Conservation (phyloP, 441 rosid genomes). For the Flueggea neowawraea region DNA sequence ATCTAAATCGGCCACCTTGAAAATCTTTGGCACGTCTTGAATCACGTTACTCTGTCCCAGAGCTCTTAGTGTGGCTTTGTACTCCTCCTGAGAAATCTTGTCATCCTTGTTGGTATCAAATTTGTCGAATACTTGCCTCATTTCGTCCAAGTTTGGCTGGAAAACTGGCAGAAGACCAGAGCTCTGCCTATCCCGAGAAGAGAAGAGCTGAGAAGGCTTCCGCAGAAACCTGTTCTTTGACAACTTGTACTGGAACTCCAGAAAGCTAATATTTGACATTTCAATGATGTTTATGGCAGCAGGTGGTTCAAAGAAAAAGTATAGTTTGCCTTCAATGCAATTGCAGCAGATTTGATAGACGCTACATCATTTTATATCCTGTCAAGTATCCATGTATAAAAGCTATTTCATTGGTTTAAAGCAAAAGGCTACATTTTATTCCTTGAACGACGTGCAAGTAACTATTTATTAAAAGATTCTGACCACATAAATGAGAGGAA, state of each 20-base stretch:
- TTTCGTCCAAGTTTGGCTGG: constrained; percentile 61
- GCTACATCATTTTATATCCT: background rate
- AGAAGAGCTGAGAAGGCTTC: constrained; percentile 58
- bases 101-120: constrained; percentile 77
- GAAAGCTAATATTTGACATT: constrained; percentile 53
- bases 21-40: constrained; percentile 60
- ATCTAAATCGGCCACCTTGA: constrained; percentile 62
- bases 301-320: background rate
- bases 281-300: background rate
- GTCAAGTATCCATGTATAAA: background rate
- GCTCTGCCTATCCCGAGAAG: constrained; percentile 49
- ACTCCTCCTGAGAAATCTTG: constrained; percentile 76
- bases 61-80: constrained; percentile 68
- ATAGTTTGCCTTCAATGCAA: background rate
- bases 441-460: constrained; percentile 18
- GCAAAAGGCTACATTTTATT: constrained; percentile 12
- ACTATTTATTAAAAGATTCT: constrained; percentile 13
- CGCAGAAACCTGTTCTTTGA: constrained; percentile 47
- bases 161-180: constrained; percentile 30
- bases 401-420: background rate
- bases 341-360: background rate
- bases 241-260: constrained; percentile 68
- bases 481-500: background rate
- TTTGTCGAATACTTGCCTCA: constrained; percentile 65
- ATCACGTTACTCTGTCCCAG: constrained; percentile 41